Evolutionary conservation across 306 rosid genomes (phyloP).

Genomic region (Lagenaria siceraria): DNA sequence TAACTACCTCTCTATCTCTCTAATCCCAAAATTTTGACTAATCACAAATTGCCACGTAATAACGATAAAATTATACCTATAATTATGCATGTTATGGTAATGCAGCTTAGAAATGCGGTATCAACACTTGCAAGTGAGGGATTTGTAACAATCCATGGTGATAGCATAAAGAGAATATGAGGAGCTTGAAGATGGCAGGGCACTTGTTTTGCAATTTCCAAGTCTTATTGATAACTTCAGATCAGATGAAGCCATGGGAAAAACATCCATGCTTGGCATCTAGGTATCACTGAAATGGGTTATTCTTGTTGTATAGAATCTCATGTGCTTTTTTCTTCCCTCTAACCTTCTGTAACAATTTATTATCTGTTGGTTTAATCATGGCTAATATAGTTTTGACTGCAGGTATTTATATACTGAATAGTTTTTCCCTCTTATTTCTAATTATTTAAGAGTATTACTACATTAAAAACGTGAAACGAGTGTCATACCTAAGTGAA

Average conservation of each 20-base stretch:
- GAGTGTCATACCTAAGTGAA: no score
- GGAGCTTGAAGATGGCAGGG: not conserved
- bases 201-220: not conserved
- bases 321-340: not conserved
- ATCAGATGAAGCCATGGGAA: not conserved
- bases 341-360: not conserved
- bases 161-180: conserved; percentile 63
- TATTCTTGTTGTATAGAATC: not conserved
- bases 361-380: not conserved
- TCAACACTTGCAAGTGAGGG: conserved; percentile 70
- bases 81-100: conserved; percentile 9
- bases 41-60: not conserved
- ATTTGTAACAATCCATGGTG: conserved; percentile 59
- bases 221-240: not conserved
- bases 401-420: not conserved
- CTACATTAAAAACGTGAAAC: not conserved
- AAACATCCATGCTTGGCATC: not conserved
- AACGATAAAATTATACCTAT: not conserved
- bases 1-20: conserved; percentile 9
- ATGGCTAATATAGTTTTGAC: not conserved
- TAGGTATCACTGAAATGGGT: not conserved
- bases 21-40: not conserved
- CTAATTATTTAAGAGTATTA: not conserved
- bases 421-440: not conserved
- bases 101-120: conserved; percentile 64